Conservation (phyloP, 2,329 filamentous ascomycete species). For the Epichloe festucae region DNA sequence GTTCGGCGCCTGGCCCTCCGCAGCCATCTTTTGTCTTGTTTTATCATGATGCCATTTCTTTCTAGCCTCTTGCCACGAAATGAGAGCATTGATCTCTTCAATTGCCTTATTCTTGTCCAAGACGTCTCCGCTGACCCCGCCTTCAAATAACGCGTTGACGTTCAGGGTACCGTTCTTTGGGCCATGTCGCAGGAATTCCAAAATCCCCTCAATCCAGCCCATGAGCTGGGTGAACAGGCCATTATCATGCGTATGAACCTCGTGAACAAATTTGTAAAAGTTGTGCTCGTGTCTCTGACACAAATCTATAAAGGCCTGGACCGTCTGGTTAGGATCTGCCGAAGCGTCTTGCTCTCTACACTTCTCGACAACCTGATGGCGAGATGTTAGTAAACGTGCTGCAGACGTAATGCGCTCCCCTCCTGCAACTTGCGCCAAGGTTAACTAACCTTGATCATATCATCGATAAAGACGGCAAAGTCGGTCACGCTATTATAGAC, state of each 20-base stretch:
- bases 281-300: conserved; percentile 91
- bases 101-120: conserved; percentile 64
- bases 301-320: conserved; percentile 94
- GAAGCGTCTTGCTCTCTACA: conserved; percentile 67
- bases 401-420: too few species aligned
- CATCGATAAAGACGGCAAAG: conserved; percentile 84
- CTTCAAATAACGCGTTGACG: conserved; percentile 86
- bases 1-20: conserved; percentile 44
- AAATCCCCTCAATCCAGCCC: conserved; percentile 91
- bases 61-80: conserved; percentile 85
- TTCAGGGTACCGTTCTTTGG: conserved; percentile 78
- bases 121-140: conserved; percentile 52
- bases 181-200: conserved; percentile 82
- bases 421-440: neutral
- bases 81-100: conserved; percentile 70
- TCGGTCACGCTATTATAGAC: conserved; percentile 97
- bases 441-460: conserved; percentile 61
- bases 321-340: conserved; percentile 93
- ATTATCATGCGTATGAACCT: conserved; percentile 94
- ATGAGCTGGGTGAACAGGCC: conserved; percentile 92
- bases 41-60: conserved; percentile 99
- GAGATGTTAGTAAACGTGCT: neutral
- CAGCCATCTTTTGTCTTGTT: conserved; percentile 97
- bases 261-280: conserved; percentile 94
- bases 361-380: conserved; percentile 45